These are phyloP conservation scores for Amanita fuliginea DNA, from an alignment of 768 basidiomycete genomes.

Conservation along the genomic window DNA sequence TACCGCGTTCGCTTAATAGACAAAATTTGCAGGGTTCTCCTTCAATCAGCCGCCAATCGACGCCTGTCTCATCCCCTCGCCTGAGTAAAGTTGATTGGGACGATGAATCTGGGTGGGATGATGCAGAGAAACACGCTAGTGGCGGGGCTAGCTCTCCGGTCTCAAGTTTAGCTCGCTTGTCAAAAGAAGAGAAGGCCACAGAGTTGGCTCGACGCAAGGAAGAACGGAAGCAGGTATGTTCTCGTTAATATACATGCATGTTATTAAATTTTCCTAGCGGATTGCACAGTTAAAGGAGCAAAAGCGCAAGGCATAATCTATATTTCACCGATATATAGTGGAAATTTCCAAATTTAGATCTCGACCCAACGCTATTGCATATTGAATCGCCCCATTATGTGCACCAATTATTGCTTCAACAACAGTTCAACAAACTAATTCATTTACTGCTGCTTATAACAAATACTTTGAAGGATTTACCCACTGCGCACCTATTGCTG, in stretches of 20 bases:
- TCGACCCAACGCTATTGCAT: conserved; percentile 8
- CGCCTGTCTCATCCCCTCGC: conserved; percentile 13
- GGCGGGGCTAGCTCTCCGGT: conserved; percentile 8
- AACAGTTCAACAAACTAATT: too few species aligned
- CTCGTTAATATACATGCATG: neutral
- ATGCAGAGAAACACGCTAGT: neutral
- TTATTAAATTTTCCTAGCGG: conserved; percentile 28
- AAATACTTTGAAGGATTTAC: too few species aligned
- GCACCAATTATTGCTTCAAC: too few species aligned
- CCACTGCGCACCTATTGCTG: too few species aligned
- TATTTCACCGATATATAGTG: conserved; percentile 24
- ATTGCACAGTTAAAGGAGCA: conserved; percentile 76
- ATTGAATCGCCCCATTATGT: neutral
- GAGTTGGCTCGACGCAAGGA: conserved; percentile 89
- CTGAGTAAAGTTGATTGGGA: conserved; percentile 16
- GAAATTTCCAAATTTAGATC: conserved; percentile 29
- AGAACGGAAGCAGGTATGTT: conserved; percentile 74
- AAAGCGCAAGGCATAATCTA: conserved; percentile 39
- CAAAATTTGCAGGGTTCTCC: neutral
- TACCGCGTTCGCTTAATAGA: neutral
- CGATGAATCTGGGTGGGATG: conserved; percentile 16
- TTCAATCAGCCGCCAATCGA: conserved; percentile 12
- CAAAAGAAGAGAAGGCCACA: conserved; percentile 89
- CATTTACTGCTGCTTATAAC: too few species aligned
- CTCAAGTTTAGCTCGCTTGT: conserved; percentile 35